Base-by-base conservation (phyloP, 2,329 filamentous ascomycete species). In the Ascocoryne sarcoides region DNA sequence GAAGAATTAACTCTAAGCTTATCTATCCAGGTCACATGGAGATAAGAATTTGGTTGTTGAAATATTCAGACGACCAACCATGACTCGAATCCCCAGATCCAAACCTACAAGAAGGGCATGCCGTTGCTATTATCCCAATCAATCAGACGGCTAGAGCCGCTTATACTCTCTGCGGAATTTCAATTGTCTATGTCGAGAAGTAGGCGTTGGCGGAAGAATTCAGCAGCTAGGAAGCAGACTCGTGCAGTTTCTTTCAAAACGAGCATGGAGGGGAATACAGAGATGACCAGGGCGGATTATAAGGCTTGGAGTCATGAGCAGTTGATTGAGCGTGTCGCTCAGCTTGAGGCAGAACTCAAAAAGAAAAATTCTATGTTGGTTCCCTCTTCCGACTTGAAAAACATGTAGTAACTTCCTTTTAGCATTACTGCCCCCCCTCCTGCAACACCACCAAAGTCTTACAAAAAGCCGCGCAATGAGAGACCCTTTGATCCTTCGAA, bases 401-500 rank as follows among this genome's bases (percentile, higher is more conserved):
- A 12, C 12, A 26, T 26, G 7, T 26, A 26, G 7, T 26, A 26
- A 26, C 12, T 26, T n/a, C 7, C 12, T 26, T 12, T 26, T 26
- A 7, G 23, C 12, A 26, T 7, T 26, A 7, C 23, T 26, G 12
- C 12, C 23, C 7, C 23, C 23, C 23, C 23, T 26, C 23, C 23
- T 7, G 12, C 23, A 26, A 7, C 23, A 26, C 7, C 12, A 12
- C 7, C 7, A 7, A 26, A 7, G 23, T 7, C 7, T 7, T 52
- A 39, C 30, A 57, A 57, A 43, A 60, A 57, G 38, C 44, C 48
- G 2, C 50, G 53, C 15, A 37, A 40, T 26, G 56, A 57, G 37
- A 50, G 53, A 32, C 41, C 39, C 7, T 59, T 95, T 56, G 86
- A 96, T 59, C 78, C 85, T 0, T 79, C 78, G 10, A 83, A 79